Evolutionary conservation across 2,329 filamentous ascomycete species (phyloP), one percentile per base, ranked within the genome.

Genomic region (Phaeosphaeria sp.): DNA sequence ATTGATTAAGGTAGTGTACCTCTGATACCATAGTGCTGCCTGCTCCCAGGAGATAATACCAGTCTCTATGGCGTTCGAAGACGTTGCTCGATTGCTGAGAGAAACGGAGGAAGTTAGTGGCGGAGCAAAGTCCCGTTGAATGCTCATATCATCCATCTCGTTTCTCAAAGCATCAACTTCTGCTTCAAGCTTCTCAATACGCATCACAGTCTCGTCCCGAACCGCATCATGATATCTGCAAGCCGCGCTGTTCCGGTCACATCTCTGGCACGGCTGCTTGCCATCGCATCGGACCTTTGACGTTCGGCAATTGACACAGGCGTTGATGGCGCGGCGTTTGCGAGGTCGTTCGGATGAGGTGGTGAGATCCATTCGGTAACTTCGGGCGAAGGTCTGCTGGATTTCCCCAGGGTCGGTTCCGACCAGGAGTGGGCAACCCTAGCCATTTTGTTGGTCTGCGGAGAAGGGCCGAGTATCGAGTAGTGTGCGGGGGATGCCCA

Each of bases 201-300:
- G 67, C 33, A 65, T 17, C 1, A 60, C 54, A 25, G 55, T 72
- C 11, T 63, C 56, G 46, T 76, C 72, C 50, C 69, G 68, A 18
- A 63, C 65, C 2, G 57, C 59, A 52, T 72, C 70, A 33, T 64
- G 56, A 41, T 73, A 75, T 48, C 66, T 60, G 30, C 73, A 76
- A 15, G 51, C 41, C 6, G 62, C 39, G 46, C 64, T 56, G 33
- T 72, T 73, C n/a, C 60, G 57, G 3, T 63, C 56, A 56, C 72
- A 76, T n/a, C 73, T 65, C 53, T 66, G 60, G 46, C 73, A 76
- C 7, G 73, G 73, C 7, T 63, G 65, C 9, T 63, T 60, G 10
- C 73, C 72, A 58, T 75, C 69, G 52, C 73, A 76, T 44, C 68
- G 63, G 11, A 76, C 73, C 52, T 76, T 76, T 22, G 72, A 72